Conservation (phyloP, 768 basidiomycete genomes). For the Panaeolus papilionaceus region DNA sequence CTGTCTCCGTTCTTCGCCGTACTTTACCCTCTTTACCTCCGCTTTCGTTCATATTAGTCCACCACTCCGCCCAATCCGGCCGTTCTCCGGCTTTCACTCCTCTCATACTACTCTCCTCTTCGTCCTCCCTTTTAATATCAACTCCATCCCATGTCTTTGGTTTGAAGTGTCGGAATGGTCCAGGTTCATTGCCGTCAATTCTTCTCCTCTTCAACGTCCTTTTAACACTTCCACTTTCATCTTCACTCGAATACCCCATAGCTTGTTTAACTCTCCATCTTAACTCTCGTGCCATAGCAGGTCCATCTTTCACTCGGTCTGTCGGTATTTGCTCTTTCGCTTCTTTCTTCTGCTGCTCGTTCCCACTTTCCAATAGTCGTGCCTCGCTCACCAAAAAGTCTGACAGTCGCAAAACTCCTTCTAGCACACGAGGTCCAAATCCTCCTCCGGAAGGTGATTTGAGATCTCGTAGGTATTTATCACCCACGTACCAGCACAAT, state of each 20-base stretch:
- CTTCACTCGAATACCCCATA: constrained; percentile 69
- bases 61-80: constrained; percentile 48
- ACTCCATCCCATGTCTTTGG: constrained; percentile 71
- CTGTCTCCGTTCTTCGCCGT: constrained; percentile 46
- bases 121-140: constrained; percentile 47
- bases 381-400: constrained; percentile 83
- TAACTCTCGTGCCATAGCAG: constrained; percentile 82
- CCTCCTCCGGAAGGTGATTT: constrained; percentile 48
- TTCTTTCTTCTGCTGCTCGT: constrained; percentile 76
- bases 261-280: constrained; percentile 80
- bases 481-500: constrained; percentile 91
- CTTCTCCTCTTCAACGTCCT: constrained; percentile 48
- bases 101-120: constrained; percentile 44
- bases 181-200: constrained; percentile 39
- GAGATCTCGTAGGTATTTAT: constrained; percentile 78
- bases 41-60: constrained; percentile 28
- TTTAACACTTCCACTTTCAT: constrained; percentile 51
- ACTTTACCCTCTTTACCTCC: constrained; percentile 39
- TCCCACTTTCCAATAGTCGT: constrained; percentile 71
- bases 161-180: constrained; percentile 68
- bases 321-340: constrained; percentile 81
- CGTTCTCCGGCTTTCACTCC: constrained; percentile 43
- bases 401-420: constrained; percentile 73
- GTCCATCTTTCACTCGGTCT: constrained; percentile 83
- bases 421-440: constrained; percentile 61